Base-by-base conservation (phyloP, 768 basidiomycete species). In the Kwoniella sp. region DNA sequence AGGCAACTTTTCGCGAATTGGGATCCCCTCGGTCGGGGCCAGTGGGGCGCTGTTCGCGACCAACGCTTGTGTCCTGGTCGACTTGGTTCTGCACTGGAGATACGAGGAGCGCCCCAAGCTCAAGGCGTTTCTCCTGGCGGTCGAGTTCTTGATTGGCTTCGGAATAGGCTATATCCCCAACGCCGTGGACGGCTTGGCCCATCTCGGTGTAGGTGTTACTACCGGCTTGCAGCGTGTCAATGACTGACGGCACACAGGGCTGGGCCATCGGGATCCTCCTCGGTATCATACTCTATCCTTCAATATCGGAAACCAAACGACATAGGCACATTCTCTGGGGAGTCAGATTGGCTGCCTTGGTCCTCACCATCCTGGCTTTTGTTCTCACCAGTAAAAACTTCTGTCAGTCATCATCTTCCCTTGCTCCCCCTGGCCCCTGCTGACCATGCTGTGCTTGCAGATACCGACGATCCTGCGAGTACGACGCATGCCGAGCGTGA, bases 1-100 rank as follows among this genome's bases (percentile, higher is more conserved):
- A 20, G 90, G 89, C 2, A 96, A 95, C 74, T 98, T 98, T 69
- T 79, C 89, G 10, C 77, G 93, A 11, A 86, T 91, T 3, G 92
- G 90, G 7, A 76, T 85, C 17, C 91, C 93, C 0, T 89, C 88
- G 11, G 80, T 90, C 10, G 93, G 93, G 37, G 95, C 93, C 2
- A 88, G 85, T 60, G 93, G 93, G 5, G 89, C 92, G 0, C 86
- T 96, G 49, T 91, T 93, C 51, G 89, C 88, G 14, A 88, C 86
- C 2, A 69, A 67, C 41, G 67, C 68, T 7, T 65, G 63, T 17
- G 52, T 63, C 6, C 29, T 88, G 85, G 84, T 93, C 7, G 93
- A 93, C 69, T 77, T 98, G 12, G 79, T 89, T 33, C 84, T 90
- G 3, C 93, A 98, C 66, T 98, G 93, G 93, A 80, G 82, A 62